These are phyloP conservation scores for Populus tremula DNA, from an alignment of 345 rosid genomes.

Conservation along the genomic window DNA sequence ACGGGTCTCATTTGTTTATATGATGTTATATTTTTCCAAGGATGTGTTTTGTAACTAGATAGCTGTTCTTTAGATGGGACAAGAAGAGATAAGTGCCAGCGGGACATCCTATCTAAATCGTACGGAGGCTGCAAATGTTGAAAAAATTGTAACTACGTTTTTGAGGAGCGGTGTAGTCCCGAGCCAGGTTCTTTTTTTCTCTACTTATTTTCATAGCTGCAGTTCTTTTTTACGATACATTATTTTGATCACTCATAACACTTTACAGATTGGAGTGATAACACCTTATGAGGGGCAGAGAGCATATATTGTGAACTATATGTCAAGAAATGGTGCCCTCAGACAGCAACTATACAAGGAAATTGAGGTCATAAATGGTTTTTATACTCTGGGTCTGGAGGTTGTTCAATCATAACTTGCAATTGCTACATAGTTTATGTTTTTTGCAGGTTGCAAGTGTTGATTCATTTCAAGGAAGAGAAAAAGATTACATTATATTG, in stretches of 20 bases:
- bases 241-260: constrained; percentile 5
- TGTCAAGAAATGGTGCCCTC: constrained; percentile 97
- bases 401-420: constrained; percentile 3
- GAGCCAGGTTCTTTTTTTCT: constrained; percentile 56
- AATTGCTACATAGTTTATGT: constrained; percentile 7
- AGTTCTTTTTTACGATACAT: background rate
- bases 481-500: constrained; percentile 94
- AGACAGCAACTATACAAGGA: constrained; percentile 98
- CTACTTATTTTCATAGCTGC: background rate
- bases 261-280: constrained; percentile 86
- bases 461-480: constrained; percentile 99
- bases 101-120: constrained; percentile 97
- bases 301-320: constrained; percentile 96
- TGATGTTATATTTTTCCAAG: constrained; percentile 1
- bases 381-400: background rate
- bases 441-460: constrained; percentile 85
- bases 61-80: constrained; percentile 74
- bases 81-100: constrained; percentile 99
- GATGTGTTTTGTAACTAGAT: constrained; percentile 17
- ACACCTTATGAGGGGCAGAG: constrained; percentile 99
- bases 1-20: background rate
- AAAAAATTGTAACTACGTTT: constrained; percentile 96
- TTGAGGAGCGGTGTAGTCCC: constrained; percentile 98
- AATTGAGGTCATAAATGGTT: constrained; percentile 66
- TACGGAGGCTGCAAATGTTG: constrained; percentile 99